Conservation (phyloP, 1,284 basidiomycete species). For the Dichomitus squalens region DNA sequence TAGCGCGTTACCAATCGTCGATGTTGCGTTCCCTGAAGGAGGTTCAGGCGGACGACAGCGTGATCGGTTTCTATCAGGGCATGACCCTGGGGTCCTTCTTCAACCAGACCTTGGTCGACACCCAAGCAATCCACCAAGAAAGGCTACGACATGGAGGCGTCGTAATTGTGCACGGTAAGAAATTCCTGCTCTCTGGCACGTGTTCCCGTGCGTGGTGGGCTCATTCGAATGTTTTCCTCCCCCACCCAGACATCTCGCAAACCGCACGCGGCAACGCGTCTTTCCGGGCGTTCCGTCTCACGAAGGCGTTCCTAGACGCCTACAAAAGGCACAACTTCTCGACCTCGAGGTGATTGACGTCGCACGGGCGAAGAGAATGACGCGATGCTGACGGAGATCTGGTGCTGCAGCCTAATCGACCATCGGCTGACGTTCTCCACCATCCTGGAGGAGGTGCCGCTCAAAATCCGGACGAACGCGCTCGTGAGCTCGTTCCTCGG, state of each 20-base stretch:
- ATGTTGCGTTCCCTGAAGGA: constrained; percentile 90
- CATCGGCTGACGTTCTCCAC: constrained; percentile 89
- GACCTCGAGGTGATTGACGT: constrained; percentile 65
- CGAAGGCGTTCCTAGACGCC: constrained; percentile 82
- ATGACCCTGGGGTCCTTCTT: constrained; percentile 92
- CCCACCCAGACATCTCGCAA: constrained; percentile 62
- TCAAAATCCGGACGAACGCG: constrained; percentile 87
- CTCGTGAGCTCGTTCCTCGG: constrained; percentile 87
- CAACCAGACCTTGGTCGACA: constrained; percentile 87
- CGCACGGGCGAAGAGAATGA: constrained; percentile 22
- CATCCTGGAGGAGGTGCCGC: constrained; percentile 88
- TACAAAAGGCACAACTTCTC: constrained; percentile 90
- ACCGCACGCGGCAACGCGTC: constrained; percentile 85
- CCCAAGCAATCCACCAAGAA: constrained; percentile 83
- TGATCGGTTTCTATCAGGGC: constrained; percentile 97
- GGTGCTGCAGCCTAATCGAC: constrained; percentile 69
- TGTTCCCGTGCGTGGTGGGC: constrained; percentile 9
- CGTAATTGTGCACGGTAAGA: constrained; percentile 83
- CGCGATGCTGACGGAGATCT: constrained; percentile 14
- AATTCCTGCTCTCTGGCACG: constrained; percentile 6
- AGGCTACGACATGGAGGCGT: constrained; percentile 85
- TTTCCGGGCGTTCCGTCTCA: constrained; percentile 91
- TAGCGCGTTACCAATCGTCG: constrained; percentile 81
- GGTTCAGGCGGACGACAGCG: constrained; percentile 92
- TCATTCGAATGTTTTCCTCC: neutral